Conservation (phyloP, 306 rosid genomes). For the Prinsepia uniflora region DNA sequence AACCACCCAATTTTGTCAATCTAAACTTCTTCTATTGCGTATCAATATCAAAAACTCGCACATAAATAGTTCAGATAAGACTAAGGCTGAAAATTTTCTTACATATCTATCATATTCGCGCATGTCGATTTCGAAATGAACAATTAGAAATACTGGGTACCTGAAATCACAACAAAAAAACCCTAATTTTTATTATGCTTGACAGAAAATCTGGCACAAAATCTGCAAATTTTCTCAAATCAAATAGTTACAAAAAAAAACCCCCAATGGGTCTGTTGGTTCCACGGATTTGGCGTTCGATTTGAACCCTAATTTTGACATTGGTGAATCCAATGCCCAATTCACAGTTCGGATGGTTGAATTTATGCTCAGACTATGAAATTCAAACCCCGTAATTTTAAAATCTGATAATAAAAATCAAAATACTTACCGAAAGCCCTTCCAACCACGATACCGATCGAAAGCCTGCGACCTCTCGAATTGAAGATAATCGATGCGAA, state of each 20-base stretch:
- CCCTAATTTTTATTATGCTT: not conserved
- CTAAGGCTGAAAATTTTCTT: conserved; percentile 20
- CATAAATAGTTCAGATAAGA: not conserved
- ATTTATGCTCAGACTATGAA: not conserved
- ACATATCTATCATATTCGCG: conserved; percentile 60
- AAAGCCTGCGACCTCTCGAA: not conserved
- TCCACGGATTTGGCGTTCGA: not conserved
- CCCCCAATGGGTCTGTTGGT: not conserved
- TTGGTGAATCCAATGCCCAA: not conserved
- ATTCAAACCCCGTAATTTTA: not conserved
- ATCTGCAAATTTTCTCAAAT: not conserved
- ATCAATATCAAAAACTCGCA: not conserved
- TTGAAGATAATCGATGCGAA: not conserved
- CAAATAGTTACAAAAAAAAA: not conserved
- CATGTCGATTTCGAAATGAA: conserved; percentile 36
- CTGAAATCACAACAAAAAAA: conserved; percentile 7
- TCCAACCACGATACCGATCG: not conserved
- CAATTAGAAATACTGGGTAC: conserved; percentile 4
- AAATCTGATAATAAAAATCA: not conserved
- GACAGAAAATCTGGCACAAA: not conserved
- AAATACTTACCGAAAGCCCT: conserved; percentile 5
- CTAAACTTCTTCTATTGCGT: not conserved
- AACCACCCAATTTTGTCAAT: not conserved
- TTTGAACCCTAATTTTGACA: not conserved
- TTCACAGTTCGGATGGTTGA: not conserved